Base-by-base conservation (phyloP, 352 stramenopile genomes). In the Phytophthora pluvialis region DNA sequence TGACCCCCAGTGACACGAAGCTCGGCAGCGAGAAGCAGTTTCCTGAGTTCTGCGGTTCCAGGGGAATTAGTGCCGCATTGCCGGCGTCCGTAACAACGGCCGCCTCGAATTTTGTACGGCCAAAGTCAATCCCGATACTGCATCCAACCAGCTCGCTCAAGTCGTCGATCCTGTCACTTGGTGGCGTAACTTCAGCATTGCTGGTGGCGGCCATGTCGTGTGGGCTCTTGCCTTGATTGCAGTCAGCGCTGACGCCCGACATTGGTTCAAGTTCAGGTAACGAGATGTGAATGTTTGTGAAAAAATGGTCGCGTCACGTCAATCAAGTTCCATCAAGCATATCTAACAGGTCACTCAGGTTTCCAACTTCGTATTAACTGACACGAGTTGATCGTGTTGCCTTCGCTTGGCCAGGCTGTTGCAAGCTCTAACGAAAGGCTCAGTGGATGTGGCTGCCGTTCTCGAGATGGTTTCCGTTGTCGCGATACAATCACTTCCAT, bases 61-160 rank as follows among this genome's bases (percentile, higher is more conserved):
- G 12, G 0, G 67, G 67, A 42, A 74, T 71, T 39, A 74, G 25
- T n/a, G 31, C 16, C 10, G 40, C 49, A 43, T 8, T 64, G 7
- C 49, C 60, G 16, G 66, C 47, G 16, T 67, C 54, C 36, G 11
- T 36, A 10, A 68, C 57, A 33, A 75, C 52, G 7, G 67, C 57
- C 12, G 63, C 67, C 25, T 72, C 62, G 43, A 58, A 75, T 36
- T 72, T 72, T 25, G 57, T 66, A 25, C 62, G 57, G 13, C 67
- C 64, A 39, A 75, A 75, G 40, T 75, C 67, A 44, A 75, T 75
- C 15, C 67, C 64, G 10, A 75, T 68, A 15, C 9, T 53, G 32
- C 56, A 68, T 15, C 39, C 40, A 8, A 9, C 18, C 28, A 26
- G 28, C 25, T 42, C 51, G 36, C 7, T 18, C 12, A 35, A 55